Conservation (phyloP, 208 protist species). For the Leishmania aethiopica region DNA sequence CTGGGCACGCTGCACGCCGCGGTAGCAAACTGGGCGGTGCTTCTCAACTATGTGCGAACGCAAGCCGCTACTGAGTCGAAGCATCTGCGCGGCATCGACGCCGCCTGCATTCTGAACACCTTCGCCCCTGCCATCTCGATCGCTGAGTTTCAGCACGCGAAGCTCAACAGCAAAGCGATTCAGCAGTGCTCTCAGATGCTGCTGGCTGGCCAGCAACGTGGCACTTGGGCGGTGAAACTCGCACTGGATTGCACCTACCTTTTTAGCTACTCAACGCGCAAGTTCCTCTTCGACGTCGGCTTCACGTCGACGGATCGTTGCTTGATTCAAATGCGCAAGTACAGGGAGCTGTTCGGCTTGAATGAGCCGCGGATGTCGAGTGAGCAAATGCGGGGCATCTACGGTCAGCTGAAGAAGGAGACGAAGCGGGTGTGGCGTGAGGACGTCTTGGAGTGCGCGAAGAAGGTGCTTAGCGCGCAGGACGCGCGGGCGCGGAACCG, state of each 20-base stretch:
- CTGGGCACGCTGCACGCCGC: constrained; percentile 59
- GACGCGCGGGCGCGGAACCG: constrained; percentile 40
- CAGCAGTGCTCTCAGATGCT: constrained; percentile 77
- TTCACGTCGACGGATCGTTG: constrained; percentile 49
- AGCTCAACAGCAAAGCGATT: constrained; percentile 85
- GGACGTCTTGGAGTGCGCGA: constrained; percentile 62
- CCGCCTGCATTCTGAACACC: constrained; percentile 7
- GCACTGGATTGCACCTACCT: constrained; percentile 85
- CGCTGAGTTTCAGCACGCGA: constrained; percentile 67
- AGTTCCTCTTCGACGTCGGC: constrained; percentile 80
- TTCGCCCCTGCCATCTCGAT: constrained; percentile 44
- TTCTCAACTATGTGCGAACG: constrained; percentile 29
- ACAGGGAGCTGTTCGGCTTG: constrained; percentile 29
- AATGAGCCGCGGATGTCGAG: constrained; percentile 20
- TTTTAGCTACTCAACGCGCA: constrained; percentile 69
- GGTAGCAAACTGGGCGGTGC: constrained; percentile 49
- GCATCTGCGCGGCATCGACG: constrained; percentile 3
- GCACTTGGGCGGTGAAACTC: constrained; percentile 81
- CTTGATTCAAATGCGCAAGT: constrained; percentile 33
- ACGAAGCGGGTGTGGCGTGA: constrained; percentile 68
- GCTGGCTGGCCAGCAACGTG: constrained; percentile 73
- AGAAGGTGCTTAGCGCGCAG: constrained; percentile 51
- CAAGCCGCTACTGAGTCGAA: constrained; percentile 9
- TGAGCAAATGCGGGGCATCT: constrained; percentile 21
- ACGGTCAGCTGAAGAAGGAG: constrained; percentile 30